Conservation (phyloP, 2,329 filamentous ascomycete species). For the Ascochyta koolunga region DNA sequence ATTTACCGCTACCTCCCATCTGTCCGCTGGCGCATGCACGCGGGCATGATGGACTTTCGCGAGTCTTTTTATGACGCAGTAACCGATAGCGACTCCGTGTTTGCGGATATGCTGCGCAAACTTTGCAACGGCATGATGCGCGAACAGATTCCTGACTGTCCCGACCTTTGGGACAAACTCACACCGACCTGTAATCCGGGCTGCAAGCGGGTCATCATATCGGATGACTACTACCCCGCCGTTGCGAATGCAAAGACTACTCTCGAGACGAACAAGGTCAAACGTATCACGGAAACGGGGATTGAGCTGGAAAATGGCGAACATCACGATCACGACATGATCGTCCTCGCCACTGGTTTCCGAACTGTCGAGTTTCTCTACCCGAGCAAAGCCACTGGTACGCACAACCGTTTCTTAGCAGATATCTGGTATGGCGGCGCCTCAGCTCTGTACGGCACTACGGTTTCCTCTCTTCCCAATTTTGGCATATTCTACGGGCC, state of each 20-base stretch:
- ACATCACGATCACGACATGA: slow-evolving; percentile 59
- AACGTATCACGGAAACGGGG: slow-evolving; percentile 53
- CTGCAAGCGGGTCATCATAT: slow-evolving; percentile 62
- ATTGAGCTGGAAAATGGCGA: slow-evolving; percentile 53
- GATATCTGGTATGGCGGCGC: slow-evolving; percentile 63
- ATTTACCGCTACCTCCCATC: slow-evolving; percentile 59
- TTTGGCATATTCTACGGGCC: slow-evolving; percentile 65
- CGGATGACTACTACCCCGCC: slow-evolving; percentile 62
- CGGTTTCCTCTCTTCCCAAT: slow-evolving; percentile 60
- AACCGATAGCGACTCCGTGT: slow-evolving; percentile 48
- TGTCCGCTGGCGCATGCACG: slow-evolving; percentile 57
- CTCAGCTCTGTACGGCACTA: slow-evolving; percentile 58
- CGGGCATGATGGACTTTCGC: slow-evolving; percentile 61
- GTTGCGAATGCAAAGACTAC: slow-evolving; percentile 55
- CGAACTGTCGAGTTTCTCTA: slow-evolving; percentile 64
- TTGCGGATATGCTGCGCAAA: slow-evolving; percentile 51
- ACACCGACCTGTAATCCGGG: slow-evolving; percentile 61
- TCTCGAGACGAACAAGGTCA: slow-evolving; percentile 59
- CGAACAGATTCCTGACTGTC: slow-evolving; percentile 54
- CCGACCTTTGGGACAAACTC: slow-evolving; percentile 60
- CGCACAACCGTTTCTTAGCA: slow-evolving; percentile 50
- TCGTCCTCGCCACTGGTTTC: slow-evolving; percentile 66
- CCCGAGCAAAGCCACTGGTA: slow-evolving; percentile 60
- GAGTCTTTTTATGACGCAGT: slow-evolving; percentile 56
- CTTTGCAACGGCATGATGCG: slow-evolving; percentile 51